Evolutionary conservation across 2,329 filamentous ascomycete species (phyloP).

Genomic region (Magnaporthales sp.): DNA sequence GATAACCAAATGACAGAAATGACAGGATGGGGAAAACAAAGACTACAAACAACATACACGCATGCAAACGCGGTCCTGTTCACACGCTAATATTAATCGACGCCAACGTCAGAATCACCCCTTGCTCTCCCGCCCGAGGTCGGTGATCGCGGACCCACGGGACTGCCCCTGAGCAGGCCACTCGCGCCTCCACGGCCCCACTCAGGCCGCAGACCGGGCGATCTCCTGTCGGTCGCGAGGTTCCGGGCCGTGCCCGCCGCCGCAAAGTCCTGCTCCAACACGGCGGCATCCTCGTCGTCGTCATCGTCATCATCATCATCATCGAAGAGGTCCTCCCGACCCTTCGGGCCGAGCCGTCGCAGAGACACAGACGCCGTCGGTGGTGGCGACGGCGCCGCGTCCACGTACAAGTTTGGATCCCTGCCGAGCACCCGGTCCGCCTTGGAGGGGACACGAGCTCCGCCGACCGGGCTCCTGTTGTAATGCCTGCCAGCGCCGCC

Average conservation of each 20-base stretch:
- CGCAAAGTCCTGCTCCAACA: constrained; percentile 26
- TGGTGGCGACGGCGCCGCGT: constrained; percentile 26
- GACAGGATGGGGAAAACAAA: neutral
- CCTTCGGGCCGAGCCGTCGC: constrained; percentile 36
- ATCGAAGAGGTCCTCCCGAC: constrained; percentile 30
- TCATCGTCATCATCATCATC: constrained; percentile 29
- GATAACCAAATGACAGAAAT: neutral
- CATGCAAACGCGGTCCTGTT: neutral
- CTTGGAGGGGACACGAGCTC: constrained; percentile 39
- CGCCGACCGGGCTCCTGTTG: constrained; percentile 9
- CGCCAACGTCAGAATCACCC: neutral
- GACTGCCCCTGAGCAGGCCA: constrained; percentile 16
- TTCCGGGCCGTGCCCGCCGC: constrained; percentile 22
- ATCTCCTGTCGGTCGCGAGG: constrained; percentile 5
- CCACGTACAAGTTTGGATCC: constrained; percentile 45
- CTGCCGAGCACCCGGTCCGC: constrained; percentile 50
- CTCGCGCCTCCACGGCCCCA: constrained; percentile 26
- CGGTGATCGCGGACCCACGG: neutral
- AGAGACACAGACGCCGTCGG: constrained; percentile 29
- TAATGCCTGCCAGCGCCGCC: neutral
- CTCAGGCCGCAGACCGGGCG: neutral
- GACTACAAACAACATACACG: neutral
- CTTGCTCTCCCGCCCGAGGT: neutral
- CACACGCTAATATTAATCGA: constrained; percentile 1
- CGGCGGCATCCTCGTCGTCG: constrained; percentile 17